phyloP scores from a whole-genome alignment of 805 yeast species.

The Nakazawaea pomicola region DNA sequence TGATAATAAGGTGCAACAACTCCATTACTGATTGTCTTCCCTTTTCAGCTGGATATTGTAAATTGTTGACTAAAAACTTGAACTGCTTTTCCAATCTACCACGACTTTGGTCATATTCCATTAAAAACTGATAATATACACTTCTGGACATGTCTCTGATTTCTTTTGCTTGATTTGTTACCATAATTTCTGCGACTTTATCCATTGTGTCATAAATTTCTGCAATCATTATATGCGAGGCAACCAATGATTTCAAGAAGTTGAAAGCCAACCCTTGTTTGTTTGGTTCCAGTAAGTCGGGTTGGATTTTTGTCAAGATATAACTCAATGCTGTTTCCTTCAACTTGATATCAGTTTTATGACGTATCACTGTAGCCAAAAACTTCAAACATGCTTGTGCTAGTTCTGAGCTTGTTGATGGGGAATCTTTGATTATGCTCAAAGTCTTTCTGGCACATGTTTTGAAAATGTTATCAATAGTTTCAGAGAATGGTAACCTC shows the following conservation, averaged over 20 bases:
- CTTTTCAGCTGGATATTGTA: conserved; percentile 76
- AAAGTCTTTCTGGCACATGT: conserved; percentile 57
- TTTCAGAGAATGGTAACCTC: conserved; percentile 57
- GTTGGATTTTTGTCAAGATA: conserved; percentile 64
- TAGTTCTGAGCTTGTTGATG: conserved; percentile 71
- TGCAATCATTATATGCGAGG: conserved; percentile 70
- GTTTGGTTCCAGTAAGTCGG: conserved; percentile 87
- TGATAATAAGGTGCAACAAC: conserved; percentile 63
- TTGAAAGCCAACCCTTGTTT: conserved; percentile 85
- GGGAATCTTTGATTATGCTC: conserved; percentile 64
- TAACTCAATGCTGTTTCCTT: conserved; percentile 72
- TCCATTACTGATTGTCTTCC: conserved; percentile 94
- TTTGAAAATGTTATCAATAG: conserved; percentile 46
- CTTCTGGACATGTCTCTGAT: conserved; percentile 83
- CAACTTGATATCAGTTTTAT: conserved; percentile 57
- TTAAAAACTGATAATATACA: conserved; percentile 75
- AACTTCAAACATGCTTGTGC: conserved; percentile 77
- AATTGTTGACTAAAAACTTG: conserved; percentile 71
- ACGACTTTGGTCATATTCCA: conserved; percentile 92
- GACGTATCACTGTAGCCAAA: conserved; percentile 66
- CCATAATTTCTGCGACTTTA: conserved; percentile 74
- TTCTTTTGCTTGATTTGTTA: conserved; percentile 79
- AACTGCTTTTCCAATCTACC: conserved; percentile 81
- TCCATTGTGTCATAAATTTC: conserved; percentile 91
- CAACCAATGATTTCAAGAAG: conserved; percentile 72